Conservation (phyloP, 768 basidiomycete species). For the Lentinus tigrinus region DNA sequence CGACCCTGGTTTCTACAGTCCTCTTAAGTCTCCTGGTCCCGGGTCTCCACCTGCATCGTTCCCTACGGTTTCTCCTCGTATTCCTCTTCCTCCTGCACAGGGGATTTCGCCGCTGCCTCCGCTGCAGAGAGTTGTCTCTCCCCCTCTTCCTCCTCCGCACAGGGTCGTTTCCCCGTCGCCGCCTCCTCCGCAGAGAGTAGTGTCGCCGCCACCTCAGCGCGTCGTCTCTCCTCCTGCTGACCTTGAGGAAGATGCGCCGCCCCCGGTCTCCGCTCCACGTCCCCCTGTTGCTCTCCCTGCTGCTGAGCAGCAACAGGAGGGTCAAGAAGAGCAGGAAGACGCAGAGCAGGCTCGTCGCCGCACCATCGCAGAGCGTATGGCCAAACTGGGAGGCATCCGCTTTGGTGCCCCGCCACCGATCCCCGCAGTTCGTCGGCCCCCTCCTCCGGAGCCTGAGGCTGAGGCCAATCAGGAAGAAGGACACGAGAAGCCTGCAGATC, state of each 20-base stretch:
- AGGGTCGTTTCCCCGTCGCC: slow-evolving; percentile 1
- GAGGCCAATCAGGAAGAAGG: slow-evolving; percentile 21
- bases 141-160: not conserved
- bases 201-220: slow-evolving; percentile 1
- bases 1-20: slow-evolving; percentile 61
- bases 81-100: slow-evolving; percentile 1
- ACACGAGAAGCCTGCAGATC: slow-evolving; percentile 24
- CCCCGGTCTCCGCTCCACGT: not conserved
- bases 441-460: slow-evolving; percentile 23
- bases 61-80: not conserved
- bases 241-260: not conserved
- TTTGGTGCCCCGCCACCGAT: slow-evolving; percentile 68
- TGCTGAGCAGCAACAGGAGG: slow-evolving; percentile 12
- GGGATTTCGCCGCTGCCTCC: slow-evolving; percentile 4
- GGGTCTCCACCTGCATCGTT: not conserved
- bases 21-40: slow-evolving; percentile 33
- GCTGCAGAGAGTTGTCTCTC: not conserved
- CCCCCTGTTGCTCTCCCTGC: not conserved
- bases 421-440: slow-evolving; percentile 37
- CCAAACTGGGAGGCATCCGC: slow-evolving; percentile 81
- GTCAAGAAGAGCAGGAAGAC: slow-evolving; percentile 39
- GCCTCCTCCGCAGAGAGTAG: slow-evolving; percentile 7
- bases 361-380: slow-evolving; percentile 94
- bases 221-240: slow-evolving; percentile 1
- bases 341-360: slow-evolving; percentile 47